A percentile compares a stretch with the other conserved stretches of the same genome.
Conservation (phyloP, 768 basidiomycete genomes). For the Suillus subalutaceus region DNA sequence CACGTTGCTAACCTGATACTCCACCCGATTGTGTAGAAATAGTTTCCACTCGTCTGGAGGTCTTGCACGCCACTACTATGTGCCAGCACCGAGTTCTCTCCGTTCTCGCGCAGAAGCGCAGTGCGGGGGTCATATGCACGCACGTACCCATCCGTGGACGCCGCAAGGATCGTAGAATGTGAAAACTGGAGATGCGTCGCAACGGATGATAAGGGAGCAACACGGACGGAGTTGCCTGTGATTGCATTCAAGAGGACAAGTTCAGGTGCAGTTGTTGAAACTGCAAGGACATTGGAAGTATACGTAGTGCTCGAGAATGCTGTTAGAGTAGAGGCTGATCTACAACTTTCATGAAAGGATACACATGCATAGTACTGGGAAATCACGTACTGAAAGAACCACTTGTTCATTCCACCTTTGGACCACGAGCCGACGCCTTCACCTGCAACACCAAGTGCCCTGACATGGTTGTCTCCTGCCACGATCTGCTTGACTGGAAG, state of each 20-base stretch:
- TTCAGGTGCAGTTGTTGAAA: conserved; percentile 60
- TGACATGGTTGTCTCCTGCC: conserved; percentile 79
- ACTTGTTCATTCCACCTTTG: conserved; percentile 85
- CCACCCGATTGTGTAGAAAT: conserved; percentile 85
- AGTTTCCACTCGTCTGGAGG: conserved; percentile 76
- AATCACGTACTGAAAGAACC: conserved; percentile 67
- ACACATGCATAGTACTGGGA: conserved; percentile 23
- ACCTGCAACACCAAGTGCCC: conserved; percentile 60
- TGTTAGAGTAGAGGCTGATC: conserved; percentile 37
- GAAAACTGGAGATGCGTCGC: conserved; percentile 69
- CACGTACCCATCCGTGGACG: conserved; percentile 73
- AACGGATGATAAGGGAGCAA: conserved; percentile 56
- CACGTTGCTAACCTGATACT: conserved; percentile 64
- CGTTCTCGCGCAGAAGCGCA: conserved; percentile 48
- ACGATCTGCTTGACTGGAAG: conserved; percentile 73
- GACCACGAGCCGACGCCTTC: conserved; percentile 78
- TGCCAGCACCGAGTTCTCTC: conserved; percentile 66
- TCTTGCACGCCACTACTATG: conserved; percentile 85
- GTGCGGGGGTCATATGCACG: conserved; percentile 74
- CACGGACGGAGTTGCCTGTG: conserved; percentile 66
- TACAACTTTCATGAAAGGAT: conserved; percentile 35
- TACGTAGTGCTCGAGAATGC: conserved; percentile 51
- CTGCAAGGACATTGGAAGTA: conserved; percentile 59
- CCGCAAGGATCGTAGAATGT: conserved; percentile 65
- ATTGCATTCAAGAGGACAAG: conserved; percentile 72